Base-by-base conservation (phyloP, 768 basidiomycete species). In the Phanerodontia chrysosporium region DNA sequence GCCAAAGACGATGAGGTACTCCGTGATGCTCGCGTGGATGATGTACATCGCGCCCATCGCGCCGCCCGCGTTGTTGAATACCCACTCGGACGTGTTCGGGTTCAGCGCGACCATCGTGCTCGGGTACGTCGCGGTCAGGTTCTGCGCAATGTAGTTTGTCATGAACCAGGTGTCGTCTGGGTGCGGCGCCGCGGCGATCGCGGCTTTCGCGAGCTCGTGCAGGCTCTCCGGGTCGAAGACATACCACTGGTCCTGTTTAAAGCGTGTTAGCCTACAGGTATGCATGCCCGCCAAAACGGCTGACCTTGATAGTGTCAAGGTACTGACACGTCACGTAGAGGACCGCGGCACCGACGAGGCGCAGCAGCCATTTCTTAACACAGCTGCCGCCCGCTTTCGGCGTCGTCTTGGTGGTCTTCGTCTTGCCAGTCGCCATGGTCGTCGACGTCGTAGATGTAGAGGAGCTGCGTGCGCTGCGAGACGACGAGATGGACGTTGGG, bases 41-140 rank as follows among this genome's bases (percentile, higher is more conserved):
- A 98, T 82, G 72, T 95, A 97, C 96, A 99, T 98, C 32, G 88
- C 88, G 45, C 95, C 95, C 95, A 96, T 98, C 0, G 95, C 95
- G 60, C 97, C 97, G 12, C 95, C 97, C 0, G 96, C 95, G 66
- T 98, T 98, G 78, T 86, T 98, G 75, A 96, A 90, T 25, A 97
- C 83, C 96, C 96, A 98, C 67, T 98, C 95, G 36, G 77, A 76
- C 22, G 81, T 69, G 75, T 88, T 66, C n/a, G 73, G 52, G 66
- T 81, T 80, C 51, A 83, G 63, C 69, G 85, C 83, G 62, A 91
- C 57, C 21, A 74, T 75, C 44, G 77, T 76, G 49, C 81, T 67
- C 0, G 91, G 84, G 70, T 95, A 89, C 1, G 84, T 86, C 16
- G 75, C 71, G 7, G 86, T 87, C 62, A 98, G 87, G 72, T 93